Conservation (phyloP, 257 asterid genomes). For the Eustoma russellianum region DNA sequence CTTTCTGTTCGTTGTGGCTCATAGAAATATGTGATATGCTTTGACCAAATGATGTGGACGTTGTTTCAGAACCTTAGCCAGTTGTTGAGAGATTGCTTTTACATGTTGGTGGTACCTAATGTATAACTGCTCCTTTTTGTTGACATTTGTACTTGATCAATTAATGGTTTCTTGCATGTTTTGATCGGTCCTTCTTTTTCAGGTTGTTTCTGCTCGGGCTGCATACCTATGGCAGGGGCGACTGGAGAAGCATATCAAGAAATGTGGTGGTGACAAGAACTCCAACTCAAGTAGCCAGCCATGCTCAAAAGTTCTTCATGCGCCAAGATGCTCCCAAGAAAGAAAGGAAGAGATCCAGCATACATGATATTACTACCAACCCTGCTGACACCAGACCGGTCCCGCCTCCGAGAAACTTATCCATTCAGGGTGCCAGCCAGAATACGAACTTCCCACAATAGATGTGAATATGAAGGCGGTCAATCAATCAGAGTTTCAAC, state of each 20-base stretch:
- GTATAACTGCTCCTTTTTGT: neutral
- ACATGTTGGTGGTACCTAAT: neutral
- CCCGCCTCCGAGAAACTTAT: conserved; percentile 44
- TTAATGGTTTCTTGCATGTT: too few relatives aligned
- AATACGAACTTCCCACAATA: conserved; percentile 30
- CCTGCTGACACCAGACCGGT: conserved; percentile 36
- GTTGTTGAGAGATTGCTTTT: too few relatives aligned
- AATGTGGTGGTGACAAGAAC: conserved; percentile 82
- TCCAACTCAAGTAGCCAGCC: conserved; percentile 93
- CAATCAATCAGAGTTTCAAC: neutral
- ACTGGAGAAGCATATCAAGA: conserved; percentile 96
- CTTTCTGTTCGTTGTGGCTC: too few relatives aligned
- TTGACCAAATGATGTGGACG: too few relatives aligned
- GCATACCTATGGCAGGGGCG: conserved; percentile 67
- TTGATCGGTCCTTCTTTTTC: conserved; percentile 1
- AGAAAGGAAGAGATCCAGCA: conserved; percentile 80
- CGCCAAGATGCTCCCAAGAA: conserved; percentile 65
- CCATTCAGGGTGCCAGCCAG: conserved; percentile 27
- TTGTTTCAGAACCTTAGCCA: too few relatives aligned
- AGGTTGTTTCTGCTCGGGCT: conserved; percentile 73
- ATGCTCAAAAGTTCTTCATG: conserved; percentile 79
- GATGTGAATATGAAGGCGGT: conserved; percentile 16
- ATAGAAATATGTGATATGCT: too few relatives aligned
- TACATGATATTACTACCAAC: conserved; percentile 71
- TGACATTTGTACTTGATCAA: neutral